phyloP scores from a whole-genome alignment of 179 eudicot genomes.

The Nepenthes alata region DNA sequence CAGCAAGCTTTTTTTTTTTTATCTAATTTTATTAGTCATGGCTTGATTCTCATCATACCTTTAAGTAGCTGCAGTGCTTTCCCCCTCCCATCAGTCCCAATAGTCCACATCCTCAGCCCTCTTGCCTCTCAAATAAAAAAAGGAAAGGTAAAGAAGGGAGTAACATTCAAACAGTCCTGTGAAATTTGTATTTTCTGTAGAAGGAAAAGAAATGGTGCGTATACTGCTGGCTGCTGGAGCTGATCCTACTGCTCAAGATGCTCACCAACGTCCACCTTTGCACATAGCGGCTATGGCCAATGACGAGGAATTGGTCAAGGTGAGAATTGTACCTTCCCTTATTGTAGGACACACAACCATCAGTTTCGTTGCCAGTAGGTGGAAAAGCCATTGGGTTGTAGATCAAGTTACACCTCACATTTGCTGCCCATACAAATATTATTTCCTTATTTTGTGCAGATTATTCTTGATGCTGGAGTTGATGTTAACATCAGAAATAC shows the following conservation, averaged over 20 bases:
- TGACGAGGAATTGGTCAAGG: conserved; percentile 84
- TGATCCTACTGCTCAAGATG: conserved; percentile 74
- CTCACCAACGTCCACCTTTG: conserved; percentile 72
- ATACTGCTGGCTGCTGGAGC: conserved; percentile 89
- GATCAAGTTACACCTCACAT: background rate
- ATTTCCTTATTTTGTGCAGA: conserved; percentile 28
- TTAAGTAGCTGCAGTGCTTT: no score
- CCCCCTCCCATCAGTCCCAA: no score
- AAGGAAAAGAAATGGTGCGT: conserved; percentile 82
- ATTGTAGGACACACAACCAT: background rate
- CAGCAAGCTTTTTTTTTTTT: no score
- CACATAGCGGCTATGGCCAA: conserved; percentile 94
- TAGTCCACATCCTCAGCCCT: no score
- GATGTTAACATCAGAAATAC: conserved; percentile 81
- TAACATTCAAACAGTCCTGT: background rate
- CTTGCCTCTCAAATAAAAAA: no score
- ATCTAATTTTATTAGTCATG: no score
- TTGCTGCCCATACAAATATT: conserved; percentile 10
- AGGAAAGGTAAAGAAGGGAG: background rate
- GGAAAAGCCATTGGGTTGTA: background rate
- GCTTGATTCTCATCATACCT: no score
- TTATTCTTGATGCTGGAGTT: conserved; percentile 88
- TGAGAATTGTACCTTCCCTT: conserved; percentile 14
- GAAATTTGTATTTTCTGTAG: conserved; percentile 24
- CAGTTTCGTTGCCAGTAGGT: background rate